phyloP scores from a whole-genome alignment of 1,284 basidiomycete genomes.

The Marasmius oreades region DNA sequence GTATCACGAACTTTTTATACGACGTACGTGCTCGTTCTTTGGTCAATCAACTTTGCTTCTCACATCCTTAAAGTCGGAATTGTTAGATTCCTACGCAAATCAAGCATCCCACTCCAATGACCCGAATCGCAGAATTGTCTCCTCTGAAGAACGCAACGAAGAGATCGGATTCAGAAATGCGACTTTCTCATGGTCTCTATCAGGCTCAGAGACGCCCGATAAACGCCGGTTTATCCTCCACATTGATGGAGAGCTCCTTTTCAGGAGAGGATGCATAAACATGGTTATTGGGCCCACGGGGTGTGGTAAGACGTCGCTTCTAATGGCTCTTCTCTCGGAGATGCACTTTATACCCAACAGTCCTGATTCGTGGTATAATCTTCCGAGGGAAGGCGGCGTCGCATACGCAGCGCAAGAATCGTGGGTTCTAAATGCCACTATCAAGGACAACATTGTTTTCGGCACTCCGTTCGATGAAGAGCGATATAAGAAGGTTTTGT shows the following conservation, averaged over 20 bases:
- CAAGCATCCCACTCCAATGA: constrained; percentile 23
- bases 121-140: constrained; percentile 20
- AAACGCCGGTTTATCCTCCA: constrained; percentile 42
- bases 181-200: constrained; percentile 39
- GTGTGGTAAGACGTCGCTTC: constrained; percentile 40
- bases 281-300: constrained; percentile 59
- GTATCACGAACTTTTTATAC: constrained; percentile 41
- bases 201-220: constrained; percentile 26
- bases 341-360: constrained; percentile 57
- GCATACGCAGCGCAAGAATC: constrained; percentile 79
- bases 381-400: constrained; percentile 64
- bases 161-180: constrained; percentile 41
- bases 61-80: constrained; percentile 36
- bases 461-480: constrained; percentile 68
- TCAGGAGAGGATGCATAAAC: constrained; percentile 55
- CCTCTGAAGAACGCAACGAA: constrained; percentile 13
- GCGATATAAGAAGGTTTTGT: constrained; percentile 66
- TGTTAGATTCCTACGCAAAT: constrained; percentile 40
- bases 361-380: constrained; percentile 57
- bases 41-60: neutral
- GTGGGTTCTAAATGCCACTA: constrained; percentile 63
- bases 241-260: constrained; percentile 48
- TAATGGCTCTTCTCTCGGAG: constrained; percentile 58
- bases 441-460: constrained; percentile 81
- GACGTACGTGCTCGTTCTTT: constrained; percentile 20